Evolutionary conservation across 2,329 filamentous ascomycete genomes (phyloP).

Genomic region (Aspergillus fischeri): DNA sequence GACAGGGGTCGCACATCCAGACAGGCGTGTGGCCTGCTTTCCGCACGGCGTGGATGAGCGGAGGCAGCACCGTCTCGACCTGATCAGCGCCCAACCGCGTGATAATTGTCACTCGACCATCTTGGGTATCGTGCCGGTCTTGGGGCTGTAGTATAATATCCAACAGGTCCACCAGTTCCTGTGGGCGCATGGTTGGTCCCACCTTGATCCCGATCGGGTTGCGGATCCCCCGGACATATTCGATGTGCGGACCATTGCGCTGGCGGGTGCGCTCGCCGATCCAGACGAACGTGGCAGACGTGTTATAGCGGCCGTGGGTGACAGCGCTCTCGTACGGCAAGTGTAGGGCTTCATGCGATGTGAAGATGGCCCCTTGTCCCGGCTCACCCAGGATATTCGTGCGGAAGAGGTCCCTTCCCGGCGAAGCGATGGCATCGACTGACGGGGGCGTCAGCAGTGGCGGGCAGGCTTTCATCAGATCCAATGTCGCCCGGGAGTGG

Average conservation of each 20-base stretch:
- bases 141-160: conserved; percentile 68
- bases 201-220: conserved; percentile 94
- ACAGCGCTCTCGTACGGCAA: conserved; percentile 7
- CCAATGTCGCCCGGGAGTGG: conserved; percentile 84
- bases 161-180: conserved; percentile 71
- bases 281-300: conserved; percentile 91
- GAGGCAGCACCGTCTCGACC: conserved; percentile 67
- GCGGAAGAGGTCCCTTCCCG: neutral
- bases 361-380: conserved; percentile 1
- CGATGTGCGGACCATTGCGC: conserved; percentile 83
- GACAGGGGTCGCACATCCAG: conserved; percentile 98
- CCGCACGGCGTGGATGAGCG: conserved; percentile 84
- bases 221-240: conserved; percentile 89
- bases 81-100: conserved; percentile 80
- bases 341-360: conserved; percentile 8
- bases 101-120: conserved; percentile 61
- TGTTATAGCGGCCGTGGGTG: conserved; percentile 84
- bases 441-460: neutral
- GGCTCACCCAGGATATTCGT: neutral
- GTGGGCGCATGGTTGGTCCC: conserved; percentile 70
- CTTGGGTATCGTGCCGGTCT: conserved; percentile 69
- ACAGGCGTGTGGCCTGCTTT: conserved; percentile 69
- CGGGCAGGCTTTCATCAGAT: conserved; percentile 46
- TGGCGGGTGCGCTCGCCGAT: conserved; percentile 91
- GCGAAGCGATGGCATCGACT: neutral